phyloP scores from a whole-genome alignment of 805 yeast genomes.

The Sungouiozyma ichnusensis region DNA sequence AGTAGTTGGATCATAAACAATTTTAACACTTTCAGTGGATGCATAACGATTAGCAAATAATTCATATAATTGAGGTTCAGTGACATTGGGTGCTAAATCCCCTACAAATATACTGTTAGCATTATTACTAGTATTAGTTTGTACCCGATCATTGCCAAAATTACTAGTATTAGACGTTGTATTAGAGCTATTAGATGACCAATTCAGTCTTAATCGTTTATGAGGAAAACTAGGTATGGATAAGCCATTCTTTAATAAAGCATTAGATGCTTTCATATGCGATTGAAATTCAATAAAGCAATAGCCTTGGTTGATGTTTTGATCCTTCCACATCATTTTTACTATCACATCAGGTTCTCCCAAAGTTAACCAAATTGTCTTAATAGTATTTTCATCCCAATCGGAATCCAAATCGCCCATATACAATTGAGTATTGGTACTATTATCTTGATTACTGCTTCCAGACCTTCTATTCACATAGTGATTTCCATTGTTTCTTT shows the following conservation, averaged over 20 bases:
- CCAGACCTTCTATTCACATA: background rate
- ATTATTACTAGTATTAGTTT: constrained; percentile 7
- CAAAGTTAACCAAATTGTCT: constrained; percentile 55
- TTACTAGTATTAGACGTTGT: background rate
- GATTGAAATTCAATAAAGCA: constrained; percentile 71
- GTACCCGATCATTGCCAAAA: constrained; percentile 1
- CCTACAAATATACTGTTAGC: constrained; percentile 69
- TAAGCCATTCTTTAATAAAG: constrained; percentile 57
- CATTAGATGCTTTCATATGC: constrained; percentile 50
- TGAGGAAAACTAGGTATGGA: constrained; percentile 50
- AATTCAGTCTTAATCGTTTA: constrained; percentile 57
- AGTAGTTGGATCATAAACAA: constrained; percentile 65
- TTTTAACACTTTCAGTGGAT: constrained; percentile 64
- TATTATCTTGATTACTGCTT: background rate
- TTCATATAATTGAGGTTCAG: constrained; percentile 54
- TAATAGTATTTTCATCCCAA: constrained; percentile 66
- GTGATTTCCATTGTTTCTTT: background rate
- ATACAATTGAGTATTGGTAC: constrained; percentile 39
- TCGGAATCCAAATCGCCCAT: constrained; percentile 87
- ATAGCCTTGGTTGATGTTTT: constrained; percentile 49
- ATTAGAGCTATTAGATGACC: constrained; percentile 43
- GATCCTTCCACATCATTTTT: constrained; percentile 58
- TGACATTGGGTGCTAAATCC: constrained; percentile 64
- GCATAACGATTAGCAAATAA: constrained; percentile 61
- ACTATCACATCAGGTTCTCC: constrained; percentile 54